Evolutionary conservation across 169 alveolate genomes (phyloP).

Genomic region (Nephromyces sp.): DNA sequence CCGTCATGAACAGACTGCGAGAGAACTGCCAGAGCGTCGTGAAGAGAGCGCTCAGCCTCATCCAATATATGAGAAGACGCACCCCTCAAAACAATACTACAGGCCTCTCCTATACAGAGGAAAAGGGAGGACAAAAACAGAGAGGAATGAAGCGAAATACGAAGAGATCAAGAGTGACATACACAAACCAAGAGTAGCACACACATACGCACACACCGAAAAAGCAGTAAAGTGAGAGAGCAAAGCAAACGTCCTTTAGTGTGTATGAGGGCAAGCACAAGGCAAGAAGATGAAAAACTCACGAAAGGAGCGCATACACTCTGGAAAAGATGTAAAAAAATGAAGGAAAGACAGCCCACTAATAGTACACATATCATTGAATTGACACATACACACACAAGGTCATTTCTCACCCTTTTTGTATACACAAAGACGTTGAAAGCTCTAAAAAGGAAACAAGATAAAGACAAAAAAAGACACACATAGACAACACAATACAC

Average conservation of each 20-base stretch:
- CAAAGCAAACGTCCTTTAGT: too few relatives aligned
- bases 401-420: not conserved
- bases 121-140: not conserved
- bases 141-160: not conserved
- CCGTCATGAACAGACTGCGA: constrained; percentile 80
- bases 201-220: not conserved
- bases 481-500: not conserved
- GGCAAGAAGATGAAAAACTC: not conserved
- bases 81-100: constrained; percentile 95
- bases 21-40: constrained; percentile 97
- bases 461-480: not conserved
- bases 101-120: constrained; percentile 70
- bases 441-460: too few relatives aligned
- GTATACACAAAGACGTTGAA: too few relatives aligned
- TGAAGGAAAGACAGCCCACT: not conserved
- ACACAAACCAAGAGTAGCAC: not conserved
- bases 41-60: constrained; percentile 98
- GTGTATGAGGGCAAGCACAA: too few relatives aligned
- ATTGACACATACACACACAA: too few relatives aligned
- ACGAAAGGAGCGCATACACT: not conserved
- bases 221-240: too few relatives aligned
- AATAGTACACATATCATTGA: not conserved
- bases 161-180: not conserved
- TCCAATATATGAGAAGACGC: constrained; percentile 93
- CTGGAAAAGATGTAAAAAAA: not conserved